A percentile compares a stretch with the other conserved stretches of the same genome.
These are phyloP conservation scores for Agaricus subrufescens DNA, from an alignment of 768 basidiomycete species.

Conservation along the genomic window DNA sequence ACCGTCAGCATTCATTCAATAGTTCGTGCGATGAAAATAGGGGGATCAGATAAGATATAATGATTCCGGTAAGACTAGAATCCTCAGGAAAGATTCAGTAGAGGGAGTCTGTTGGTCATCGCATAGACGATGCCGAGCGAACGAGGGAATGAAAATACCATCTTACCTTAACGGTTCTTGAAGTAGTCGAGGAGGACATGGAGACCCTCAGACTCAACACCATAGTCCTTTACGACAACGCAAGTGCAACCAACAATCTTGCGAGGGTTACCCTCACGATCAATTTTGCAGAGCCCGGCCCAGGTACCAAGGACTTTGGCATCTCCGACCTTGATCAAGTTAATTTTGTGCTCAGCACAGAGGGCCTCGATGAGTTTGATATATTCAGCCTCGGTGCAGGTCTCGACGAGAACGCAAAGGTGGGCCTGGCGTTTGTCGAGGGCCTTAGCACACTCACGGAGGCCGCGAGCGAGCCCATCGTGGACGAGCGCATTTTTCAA, in stretches of 20 bases:
- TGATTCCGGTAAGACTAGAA: slow-evolving; percentile 85
- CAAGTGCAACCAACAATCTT: slow-evolving; percentile 92
- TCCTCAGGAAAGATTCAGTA: slow-evolving; percentile 76
- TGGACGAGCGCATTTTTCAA: slow-evolving; percentile 98
- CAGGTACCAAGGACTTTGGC: slow-evolving; percentile 97
- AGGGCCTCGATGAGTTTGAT: slow-evolving; percentile 99
- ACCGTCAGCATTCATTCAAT: slow-evolving; percentile 11
- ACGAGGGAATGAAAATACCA: slow-evolving; percentile 17
- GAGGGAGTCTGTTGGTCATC: slow-evolving; percentile 96
- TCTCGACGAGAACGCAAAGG: slow-evolving; percentile 98
- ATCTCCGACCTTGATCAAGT: slow-evolving; percentile 98
- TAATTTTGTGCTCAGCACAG: slow-evolving; percentile 99
- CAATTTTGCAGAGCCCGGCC: slow-evolving; percentile 99
- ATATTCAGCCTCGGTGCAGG: slow-evolving; percentile 98
- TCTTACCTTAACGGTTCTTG: slow-evolving; percentile 77
- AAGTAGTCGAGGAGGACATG: slow-evolving; percentile 95
- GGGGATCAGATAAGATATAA: slow-evolving; percentile 68
- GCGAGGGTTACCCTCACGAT: slow-evolving; percentile 96
- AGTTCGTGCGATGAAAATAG: not conserved
- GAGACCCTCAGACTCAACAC: slow-evolving; percentile 90
- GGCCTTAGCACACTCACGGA: slow-evolving; percentile 96
- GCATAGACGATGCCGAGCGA: slow-evolving; percentile 14
- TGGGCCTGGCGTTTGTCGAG: slow-evolving; percentile 99
- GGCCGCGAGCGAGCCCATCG: slow-evolving; percentile 96
- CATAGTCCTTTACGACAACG: slow-evolving; percentile 98